A percentile compares a stretch with the other conserved stretches of the same genome.
phyloP scores from a whole-genome alignment of 768 basidiomycete species.

The Amylocystis lapponica region DNA sequence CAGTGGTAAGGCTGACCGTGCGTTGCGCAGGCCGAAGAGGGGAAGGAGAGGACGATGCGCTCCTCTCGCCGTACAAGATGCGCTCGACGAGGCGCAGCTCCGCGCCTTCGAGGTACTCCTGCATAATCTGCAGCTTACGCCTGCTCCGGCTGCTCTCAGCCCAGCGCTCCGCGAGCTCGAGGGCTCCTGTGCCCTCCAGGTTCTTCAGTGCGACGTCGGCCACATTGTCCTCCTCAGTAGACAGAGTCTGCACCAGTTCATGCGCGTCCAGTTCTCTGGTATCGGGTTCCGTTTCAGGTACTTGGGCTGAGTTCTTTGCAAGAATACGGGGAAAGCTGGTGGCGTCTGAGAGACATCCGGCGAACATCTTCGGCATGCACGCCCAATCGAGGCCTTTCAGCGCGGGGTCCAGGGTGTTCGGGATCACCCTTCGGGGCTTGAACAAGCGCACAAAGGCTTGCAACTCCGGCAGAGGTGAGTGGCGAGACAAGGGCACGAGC shows the following conservation, averaged over 20 bases:
- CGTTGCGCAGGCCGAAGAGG: neutral
- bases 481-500: conserved; percentile 81
- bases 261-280: neutral
- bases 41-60: neutral
- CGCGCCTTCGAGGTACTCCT: conserved; percentile 34
- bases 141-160: conserved; percentile 41
- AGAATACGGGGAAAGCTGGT: conserved; percentile 13
- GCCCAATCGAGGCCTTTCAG: conserved; percentile 65
- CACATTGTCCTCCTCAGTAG: conserved; percentile 19
- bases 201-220: conserved; percentile 58
- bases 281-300: neutral
- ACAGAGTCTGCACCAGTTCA: conserved; percentile 6
- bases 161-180: conserved; percentile 47
- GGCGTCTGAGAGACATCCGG: conserved; percentile 40
- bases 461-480: conserved; percentile 85
- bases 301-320: neutral
- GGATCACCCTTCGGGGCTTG: conserved; percentile 67
- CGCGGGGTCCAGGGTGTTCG: conserved; percentile 62
- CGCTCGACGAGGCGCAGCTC: conserved; percentile 33
- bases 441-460: conserved; percentile 78
- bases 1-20: neutral
- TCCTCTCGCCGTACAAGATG: conserved; percentile 12
- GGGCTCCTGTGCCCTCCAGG: conserved; percentile 44
- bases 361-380: conserved; percentile 65
- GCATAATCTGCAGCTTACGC: conserved; percentile 40